Conservation (phyloP, 1,284 basidiomycete genomes). For the Lentinula novae-zelandiae region DNA sequence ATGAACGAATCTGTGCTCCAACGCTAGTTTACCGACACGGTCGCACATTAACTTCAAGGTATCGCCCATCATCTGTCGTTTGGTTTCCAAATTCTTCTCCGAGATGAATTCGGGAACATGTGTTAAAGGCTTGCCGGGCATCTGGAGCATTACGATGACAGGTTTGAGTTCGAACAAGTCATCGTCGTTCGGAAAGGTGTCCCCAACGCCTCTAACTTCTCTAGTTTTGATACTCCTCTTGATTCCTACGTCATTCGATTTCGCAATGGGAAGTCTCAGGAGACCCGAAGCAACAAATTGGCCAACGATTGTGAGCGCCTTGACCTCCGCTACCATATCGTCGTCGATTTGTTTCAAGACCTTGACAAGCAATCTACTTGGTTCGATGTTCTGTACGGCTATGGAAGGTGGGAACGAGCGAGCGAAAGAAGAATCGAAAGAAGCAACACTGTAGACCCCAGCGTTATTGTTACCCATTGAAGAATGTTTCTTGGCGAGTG, state of each 20-base stretch:
- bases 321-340: constrained; percentile 2
- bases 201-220: background rate
- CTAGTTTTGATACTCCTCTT: background rate
- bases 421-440: background rate
- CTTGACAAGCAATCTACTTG: constrained; percentile 1
- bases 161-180: background rate
- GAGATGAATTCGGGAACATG: background rate
- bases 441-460: background rate
- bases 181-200: background rate
- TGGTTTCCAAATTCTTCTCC: background rate
- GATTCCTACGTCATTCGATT: background rate
- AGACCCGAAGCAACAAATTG: constrained; percentile 6
- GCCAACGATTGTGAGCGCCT: background rate
- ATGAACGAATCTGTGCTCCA: constrained; percentile 5
- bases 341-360: constrained; percentile 1
- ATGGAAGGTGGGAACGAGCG: background rate
- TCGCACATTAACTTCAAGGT: background rate
- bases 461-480: constrained; percentile 5
- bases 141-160: constrained; percentile 4
- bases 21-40: background rate
- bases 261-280: background rate
- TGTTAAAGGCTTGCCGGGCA: background rate
- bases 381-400: background rate
- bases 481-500: constrained; percentile 1
- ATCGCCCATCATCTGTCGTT: constrained; percentile 4